Evolutionary conservation across 805 yeast genomes (phyloP), one percentile per base, ranked within the genome.

Genomic region (Candida maesae): DNA sequence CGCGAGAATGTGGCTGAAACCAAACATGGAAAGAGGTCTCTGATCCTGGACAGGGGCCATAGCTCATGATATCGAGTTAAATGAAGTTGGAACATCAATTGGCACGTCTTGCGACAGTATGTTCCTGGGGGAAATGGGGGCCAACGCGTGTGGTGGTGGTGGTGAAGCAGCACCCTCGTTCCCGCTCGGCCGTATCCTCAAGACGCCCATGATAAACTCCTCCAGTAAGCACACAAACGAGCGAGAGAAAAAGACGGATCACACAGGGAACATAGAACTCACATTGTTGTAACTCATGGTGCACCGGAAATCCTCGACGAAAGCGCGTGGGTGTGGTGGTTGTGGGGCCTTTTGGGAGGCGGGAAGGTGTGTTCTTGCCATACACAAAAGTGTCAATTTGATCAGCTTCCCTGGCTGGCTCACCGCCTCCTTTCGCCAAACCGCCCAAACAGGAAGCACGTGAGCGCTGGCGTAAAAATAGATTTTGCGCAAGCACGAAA

Each of bases 211-310:
- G 24, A 21, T 25, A 6, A 12, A 25, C 18, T n/a, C n/a, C n/a
- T n/a, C n/a, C 18, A 7, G 7, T 6, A 17, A 28, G 18, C 31
- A 26, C 11, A 25, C 15, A 19, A 35, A 26, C 24, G 12, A 6
- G 12, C 27, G 14, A 2, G 5, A 15, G 16, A 6, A 27, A 13
- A 1, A 13, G 12, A 35, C 6, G 14, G 20, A n/a, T 33, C 29
- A 14, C n/a, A 18, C 13, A 17, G 17, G 10, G 13, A 12, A 27
- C 4, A 18, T 14, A 5, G 15, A 14, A 45, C 48, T 35, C 31
- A 45, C 49, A 29, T 45, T 45, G 41, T 45, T 41, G 44, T 41
- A 41, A 26, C 49, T 45, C 49, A 45, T 45, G 18, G 35, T 17
- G 41, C 21, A 15, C 18, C 24, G 9, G 17, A 5, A 23, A 17